Evolutionary conservation across 1,284 basidiomycete species (phyloP).

Genomic region (Chalciporus sp.): DNA sequence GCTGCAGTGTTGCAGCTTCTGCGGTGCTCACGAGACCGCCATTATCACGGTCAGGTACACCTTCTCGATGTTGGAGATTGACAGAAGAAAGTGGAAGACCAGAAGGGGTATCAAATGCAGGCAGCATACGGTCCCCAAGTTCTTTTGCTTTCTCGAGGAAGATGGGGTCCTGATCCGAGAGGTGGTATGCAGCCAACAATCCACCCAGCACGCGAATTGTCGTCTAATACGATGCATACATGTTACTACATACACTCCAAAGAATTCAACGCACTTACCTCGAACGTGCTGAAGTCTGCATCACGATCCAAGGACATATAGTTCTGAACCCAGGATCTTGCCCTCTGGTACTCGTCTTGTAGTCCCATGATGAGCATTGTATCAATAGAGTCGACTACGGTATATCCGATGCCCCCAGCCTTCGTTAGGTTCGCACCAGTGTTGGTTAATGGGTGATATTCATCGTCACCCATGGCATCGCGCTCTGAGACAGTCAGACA

Average conservation of each 20-base stretch:
- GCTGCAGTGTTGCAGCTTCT: conserved; percentile 82
- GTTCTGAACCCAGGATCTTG: conserved; percentile 76
- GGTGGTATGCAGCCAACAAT: conserved; percentile 81
- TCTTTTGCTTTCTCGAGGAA: conserved; percentile 80
- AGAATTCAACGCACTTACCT: conserved; percentile 53
- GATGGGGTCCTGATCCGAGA: conserved; percentile 63
- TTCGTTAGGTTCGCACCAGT: conserved; percentile 76
- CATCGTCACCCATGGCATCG: conserved; percentile 88
- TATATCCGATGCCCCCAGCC: conserved; percentile 84
- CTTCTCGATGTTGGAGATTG: conserved; percentile 71
- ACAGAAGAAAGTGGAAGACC: conserved; percentile 83
- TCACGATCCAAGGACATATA: conserved; percentile 79
- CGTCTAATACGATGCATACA: conserved; percentile 45
- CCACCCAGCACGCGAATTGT: conserved; percentile 85
- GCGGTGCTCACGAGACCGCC: conserved; percentile 77
- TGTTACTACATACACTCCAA: neutral
- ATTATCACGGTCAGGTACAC: conserved; percentile 68
- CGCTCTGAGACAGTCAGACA: conserved; percentile 56
- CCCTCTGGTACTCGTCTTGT: conserved; percentile 75
- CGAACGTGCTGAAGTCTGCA: conserved; percentile 88
- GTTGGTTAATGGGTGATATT: conserved; percentile 82
- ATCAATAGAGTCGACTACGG: conserved; percentile 83
- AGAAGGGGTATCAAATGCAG: conserved; percentile 79
- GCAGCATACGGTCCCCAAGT: conserved; percentile 84
- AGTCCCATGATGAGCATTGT: conserved; percentile 88